Conservation (phyloP, 1,284 basidiomycete genomes). For the Tilletia indica region DNA sequence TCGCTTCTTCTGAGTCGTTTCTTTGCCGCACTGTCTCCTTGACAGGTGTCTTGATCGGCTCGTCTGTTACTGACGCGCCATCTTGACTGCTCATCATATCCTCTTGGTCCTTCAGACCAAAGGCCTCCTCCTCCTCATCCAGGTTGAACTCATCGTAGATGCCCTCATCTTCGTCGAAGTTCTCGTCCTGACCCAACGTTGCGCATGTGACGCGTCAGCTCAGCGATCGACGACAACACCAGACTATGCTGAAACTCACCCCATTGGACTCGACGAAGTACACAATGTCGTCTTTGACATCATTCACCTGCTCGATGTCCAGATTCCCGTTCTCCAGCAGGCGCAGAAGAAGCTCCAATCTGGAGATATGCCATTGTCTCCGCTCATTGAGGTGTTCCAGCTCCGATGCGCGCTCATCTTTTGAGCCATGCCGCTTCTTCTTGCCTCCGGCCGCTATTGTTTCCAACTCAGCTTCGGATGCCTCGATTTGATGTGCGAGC, state of each 20-base stretch:
- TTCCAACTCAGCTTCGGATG: constrained; percentile 93
- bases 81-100: constrained; percentile 63
- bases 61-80: constrained; percentile 59
- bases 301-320: constrained; percentile 74
- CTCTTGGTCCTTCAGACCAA: constrained; percentile 63
- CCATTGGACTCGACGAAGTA: constrained; percentile 97
- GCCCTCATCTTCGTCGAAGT: constrained; percentile 95
- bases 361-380: constrained; percentile 89
- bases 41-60: constrained; percentile 12
- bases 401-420: constrained; percentile 72
- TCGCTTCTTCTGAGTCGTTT: constrained; percentile 10
- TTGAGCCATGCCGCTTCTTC: constrained; percentile 67
- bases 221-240: background rate
- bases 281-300: constrained; percentile 87
- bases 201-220: background rate
- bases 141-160: constrained; percentile 98
- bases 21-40: constrained; percentile 17
- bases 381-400: constrained; percentile 89
- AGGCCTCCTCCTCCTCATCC: constrained; percentile 76
- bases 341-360: constrained; percentile 88
- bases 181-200: constrained; percentile 72
- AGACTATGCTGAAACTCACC: constrained; percentile 52
- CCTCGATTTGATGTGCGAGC: constrained; percentile 86
- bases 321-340: constrained; percentile 92
- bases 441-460: constrained; percentile 71